A percentile compares a stretch with the other conserved stretches of the same genome.
phyloP scores from a whole-genome alignment of 768 basidiomycete genomes.

The Tylopilus sp. region DNA sequence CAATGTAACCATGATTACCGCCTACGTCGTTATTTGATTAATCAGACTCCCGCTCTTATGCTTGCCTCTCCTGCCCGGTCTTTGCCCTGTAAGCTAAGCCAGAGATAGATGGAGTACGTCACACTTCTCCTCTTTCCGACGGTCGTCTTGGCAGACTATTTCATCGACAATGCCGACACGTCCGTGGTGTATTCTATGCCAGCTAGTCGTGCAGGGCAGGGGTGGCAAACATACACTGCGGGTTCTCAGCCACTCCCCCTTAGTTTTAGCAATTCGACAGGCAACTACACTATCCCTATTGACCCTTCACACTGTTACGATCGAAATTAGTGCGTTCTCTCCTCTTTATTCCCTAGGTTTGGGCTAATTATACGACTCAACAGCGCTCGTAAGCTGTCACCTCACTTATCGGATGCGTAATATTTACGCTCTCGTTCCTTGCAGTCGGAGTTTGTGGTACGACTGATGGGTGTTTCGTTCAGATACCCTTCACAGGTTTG shows the following conservation, averaged over 20 bases:
- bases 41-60: neutral
- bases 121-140: constrained; percentile 11
- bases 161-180: constrained; percentile 22
- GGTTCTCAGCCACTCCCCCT: neutral
- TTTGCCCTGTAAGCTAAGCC: neutral
- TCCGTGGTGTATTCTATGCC: constrained; percentile 19
- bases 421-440: neutral
- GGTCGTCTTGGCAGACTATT: constrained; percentile 18
- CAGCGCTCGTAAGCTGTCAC: constrained; percentile 18
- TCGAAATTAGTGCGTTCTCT: constrained; percentile 23
- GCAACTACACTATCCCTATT: constrained; percentile 15
- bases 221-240: constrained; percentile 13
- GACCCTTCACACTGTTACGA: constrained; percentile 21
- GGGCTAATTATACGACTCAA: neutral
- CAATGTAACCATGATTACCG: neutral
- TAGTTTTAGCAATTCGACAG: constrained; percentile 15
- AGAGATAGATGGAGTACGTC: constrained; percentile 5
- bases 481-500: constrained; percentile 23
- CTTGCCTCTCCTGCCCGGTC: neutral
- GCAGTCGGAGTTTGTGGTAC: constrained; percentile 16
- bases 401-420: neutral
- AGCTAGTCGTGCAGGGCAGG: constrained; percentile 6
- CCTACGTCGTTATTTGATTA: neutral
- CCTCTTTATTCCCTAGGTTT: neutral
- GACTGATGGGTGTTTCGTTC: constrained; percentile 12